These are phyloP conservation scores for Kalanchoe fedtschenkoi DNA, from an alignment of 164 flowering plant genomes.

Conservation along the genomic window DNA sequence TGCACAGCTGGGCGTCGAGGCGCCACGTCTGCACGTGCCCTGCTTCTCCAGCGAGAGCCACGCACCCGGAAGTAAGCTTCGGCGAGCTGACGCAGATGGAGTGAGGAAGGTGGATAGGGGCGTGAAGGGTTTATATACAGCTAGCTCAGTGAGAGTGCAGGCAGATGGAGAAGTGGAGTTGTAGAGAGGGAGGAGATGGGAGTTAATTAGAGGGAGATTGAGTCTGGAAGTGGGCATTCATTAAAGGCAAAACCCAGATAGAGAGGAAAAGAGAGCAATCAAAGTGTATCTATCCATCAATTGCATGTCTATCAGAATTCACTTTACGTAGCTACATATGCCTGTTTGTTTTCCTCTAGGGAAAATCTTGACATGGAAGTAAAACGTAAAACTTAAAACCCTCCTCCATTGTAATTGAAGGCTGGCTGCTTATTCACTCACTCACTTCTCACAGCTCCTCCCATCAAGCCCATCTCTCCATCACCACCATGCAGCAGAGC, in stretches of 20 bases:
- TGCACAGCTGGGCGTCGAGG: conserved; percentile 13
- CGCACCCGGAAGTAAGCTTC: conserved; percentile 22
- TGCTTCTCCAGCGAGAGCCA: conserved; percentile 86
- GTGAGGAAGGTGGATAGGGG: background rate
- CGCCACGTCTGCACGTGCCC: conserved; percentile 72
- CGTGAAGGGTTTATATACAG: background rate
- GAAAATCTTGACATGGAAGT: background rate
- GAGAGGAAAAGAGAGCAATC: too few species aligned
- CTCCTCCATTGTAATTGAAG: too few species aligned
- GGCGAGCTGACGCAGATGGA: too few species aligned
- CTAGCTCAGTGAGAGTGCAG: background rate
- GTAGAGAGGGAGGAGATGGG: background rate
- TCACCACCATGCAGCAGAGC: conserved; percentile 2
- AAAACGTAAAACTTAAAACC: background rate
- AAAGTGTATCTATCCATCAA: too few species aligned
- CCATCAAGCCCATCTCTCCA: background rate
- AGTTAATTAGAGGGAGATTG: background rate
- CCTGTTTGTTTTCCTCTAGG: background rate
- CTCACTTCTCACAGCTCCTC: background rate
- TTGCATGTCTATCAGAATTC: too few species aligned
- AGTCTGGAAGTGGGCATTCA: conserved; percentile 6
- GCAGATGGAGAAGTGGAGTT: too few species aligned
- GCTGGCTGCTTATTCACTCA: too few species aligned
- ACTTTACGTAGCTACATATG: background rate
- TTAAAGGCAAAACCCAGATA: background rate